These are phyloP conservation scores for Salix exigua DNA, from an alignment of 345 rosid species.

Conservation along the genomic window DNA sequence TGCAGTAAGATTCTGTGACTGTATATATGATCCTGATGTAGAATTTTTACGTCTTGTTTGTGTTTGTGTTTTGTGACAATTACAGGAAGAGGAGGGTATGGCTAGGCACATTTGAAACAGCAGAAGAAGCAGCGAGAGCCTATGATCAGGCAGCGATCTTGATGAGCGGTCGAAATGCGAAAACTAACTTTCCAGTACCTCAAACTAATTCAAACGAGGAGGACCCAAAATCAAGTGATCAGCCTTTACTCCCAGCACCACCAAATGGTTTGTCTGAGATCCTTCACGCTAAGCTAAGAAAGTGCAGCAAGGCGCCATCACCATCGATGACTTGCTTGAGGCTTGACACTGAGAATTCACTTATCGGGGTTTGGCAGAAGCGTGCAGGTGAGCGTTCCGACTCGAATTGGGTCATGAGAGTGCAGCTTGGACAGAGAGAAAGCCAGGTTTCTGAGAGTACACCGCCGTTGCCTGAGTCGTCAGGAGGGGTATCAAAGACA, in stretches of 20 bases:
- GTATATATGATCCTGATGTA: background rate
- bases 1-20: background rate
- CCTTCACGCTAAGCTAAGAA: constrained; percentile 57
- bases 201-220: constrained; percentile 7
- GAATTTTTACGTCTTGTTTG: background rate
- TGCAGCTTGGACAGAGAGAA: constrained; percentile 45
- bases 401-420: constrained; percentile 76
- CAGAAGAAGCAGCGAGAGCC: constrained; percentile 31
- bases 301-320: constrained; percentile 56
- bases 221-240: background rate
- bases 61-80: background rate
- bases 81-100: constrained; percentile 41
- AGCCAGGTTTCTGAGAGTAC: background rate
- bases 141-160: constrained; percentile 42
- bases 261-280: constrained; percentile 41
- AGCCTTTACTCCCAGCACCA: constrained; percentile 5
- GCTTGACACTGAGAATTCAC: constrained; percentile 67
- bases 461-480: background rate
- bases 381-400: constrained; percentile 57
- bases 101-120: constrained; percentile 47
- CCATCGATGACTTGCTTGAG: constrained; percentile 75
- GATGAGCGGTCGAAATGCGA: constrained; percentile 40
- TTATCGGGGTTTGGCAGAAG: constrained; percentile 84
- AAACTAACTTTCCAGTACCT: constrained; percentile 35
- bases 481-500: background rate